Evolutionary conservation across 208 protist genomes (phyloP).

Genomic region (Acanthamoeba polyphaga): DNA sequence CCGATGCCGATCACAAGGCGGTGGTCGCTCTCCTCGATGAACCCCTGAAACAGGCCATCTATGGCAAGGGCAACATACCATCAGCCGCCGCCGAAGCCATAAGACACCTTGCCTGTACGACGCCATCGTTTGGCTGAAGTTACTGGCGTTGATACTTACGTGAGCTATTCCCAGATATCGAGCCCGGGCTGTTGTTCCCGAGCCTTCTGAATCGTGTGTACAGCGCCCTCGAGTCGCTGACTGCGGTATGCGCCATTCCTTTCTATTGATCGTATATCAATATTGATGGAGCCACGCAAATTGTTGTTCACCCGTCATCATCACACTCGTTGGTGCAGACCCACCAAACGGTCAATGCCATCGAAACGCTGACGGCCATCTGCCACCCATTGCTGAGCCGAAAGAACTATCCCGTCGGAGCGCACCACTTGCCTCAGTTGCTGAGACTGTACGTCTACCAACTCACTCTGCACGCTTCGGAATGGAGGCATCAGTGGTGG

Average conservation of each 20-base stretch:
- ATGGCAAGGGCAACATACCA: conserved; percentile 44
- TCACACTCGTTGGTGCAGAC: background rate
- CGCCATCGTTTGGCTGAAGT: background rate
- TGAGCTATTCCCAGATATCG: conserved; percentile 9
- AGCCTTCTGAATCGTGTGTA: background rate
- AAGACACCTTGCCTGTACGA: conserved; percentile 53
- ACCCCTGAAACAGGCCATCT: conserved; percentile 58
- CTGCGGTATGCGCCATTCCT: background rate
- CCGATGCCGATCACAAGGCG: background rate
- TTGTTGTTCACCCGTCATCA: background rate
- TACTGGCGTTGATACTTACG: background rate
- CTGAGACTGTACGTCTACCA: conserved; percentile 6
- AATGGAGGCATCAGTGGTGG: background rate
- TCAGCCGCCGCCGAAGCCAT: conserved; percentile 33
- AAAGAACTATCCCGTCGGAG: conserved; percentile 48
- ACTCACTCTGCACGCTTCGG: background rate
- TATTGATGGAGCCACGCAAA: too few species aligned
- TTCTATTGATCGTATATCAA: background rate
- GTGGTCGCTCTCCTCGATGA: conserved; percentile 10
- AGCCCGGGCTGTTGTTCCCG: conserved; percentile 28
- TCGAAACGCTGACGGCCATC: conserved; percentile 10
- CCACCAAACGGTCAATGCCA: conserved; percentile 59
- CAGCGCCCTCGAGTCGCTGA: conserved; percentile 46
- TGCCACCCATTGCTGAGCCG: conserved; percentile 46
- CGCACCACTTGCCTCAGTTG: conserved; percentile 22